These are phyloP conservation scores for Yamadazyma oceani DNA, from an alignment of 1,139 yeast genomes.

Conservation along the genomic window DNA sequence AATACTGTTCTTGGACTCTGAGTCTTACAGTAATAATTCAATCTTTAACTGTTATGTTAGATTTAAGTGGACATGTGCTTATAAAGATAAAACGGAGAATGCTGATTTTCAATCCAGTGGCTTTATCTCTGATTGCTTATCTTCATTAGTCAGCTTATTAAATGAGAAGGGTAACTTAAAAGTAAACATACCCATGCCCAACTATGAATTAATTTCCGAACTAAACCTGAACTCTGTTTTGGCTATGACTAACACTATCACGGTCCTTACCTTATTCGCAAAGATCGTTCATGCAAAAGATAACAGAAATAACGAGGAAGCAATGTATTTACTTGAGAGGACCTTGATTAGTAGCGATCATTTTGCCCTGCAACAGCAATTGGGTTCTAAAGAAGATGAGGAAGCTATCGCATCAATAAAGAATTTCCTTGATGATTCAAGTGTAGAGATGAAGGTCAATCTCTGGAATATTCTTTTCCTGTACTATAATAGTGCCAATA, in stretches of 20 bases:
- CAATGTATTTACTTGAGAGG: conserved; percentile 54
- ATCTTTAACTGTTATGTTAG: conserved; percentile 16
- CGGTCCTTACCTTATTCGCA: conserved; percentile 67
- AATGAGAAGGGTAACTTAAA: conserved; percentile 8
- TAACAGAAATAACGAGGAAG: conserved; percentile 40
- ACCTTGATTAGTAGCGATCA: conserved; percentile 34
- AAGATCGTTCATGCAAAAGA: conserved; percentile 48
- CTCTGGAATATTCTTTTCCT: conserved; percentile 76
- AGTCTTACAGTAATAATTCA: background rate
- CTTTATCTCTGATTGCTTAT: conserved; percentile 19
- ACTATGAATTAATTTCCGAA: conserved; percentile 60
- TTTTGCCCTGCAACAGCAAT: conserved; percentile 2
- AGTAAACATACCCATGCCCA: conserved; percentile 31
- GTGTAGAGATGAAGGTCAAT: conserved; percentile 65
- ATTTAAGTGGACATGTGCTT: conserved; percentile 37
- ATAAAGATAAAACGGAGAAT: conserved; percentile 32
- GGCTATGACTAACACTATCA: conserved; percentile 64
- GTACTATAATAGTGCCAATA: conserved; percentile 49
- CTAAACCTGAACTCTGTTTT: conserved; percentile 52
- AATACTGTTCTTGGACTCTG: conserved; percentile 1
- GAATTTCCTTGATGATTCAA: conserved; percentile 58
- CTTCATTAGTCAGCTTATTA: conserved; percentile 22
- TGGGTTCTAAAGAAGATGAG: conserved; percentile 14
- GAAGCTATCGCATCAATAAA: conserved; percentile 48
- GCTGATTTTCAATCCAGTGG: conserved; percentile 32